Percentiles rank a stretch among this genome's conserved stretches.
These are phyloP conservation scores for Plasmodium vivax DNA, from an alignment of 169 alveolate species.

Conservation along the genomic window DNA sequence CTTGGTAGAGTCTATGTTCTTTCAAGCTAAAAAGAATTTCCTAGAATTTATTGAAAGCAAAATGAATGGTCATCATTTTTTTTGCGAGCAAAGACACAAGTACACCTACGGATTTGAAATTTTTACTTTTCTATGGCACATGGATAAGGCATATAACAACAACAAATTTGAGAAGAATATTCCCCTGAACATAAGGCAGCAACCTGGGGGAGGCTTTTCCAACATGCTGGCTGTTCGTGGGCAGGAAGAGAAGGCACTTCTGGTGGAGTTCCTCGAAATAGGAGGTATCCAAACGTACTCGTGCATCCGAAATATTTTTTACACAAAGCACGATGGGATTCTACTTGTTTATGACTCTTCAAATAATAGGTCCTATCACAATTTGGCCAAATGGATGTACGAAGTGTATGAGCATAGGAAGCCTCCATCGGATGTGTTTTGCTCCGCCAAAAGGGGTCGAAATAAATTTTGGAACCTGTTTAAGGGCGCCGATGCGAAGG, in stretches of 20 bases:
- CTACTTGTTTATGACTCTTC: slow-evolving; percentile 61
- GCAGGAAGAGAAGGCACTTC: neutral
- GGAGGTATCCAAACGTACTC: slow-evolving; percentile 70
- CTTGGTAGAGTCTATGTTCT: slow-evolving; percentile 42
- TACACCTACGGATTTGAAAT: slow-evolving; percentile 68
- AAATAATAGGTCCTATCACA: slow-evolving; percentile 66
- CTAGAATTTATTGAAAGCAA: slow-evolving; percentile 44
- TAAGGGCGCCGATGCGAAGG: neutral
- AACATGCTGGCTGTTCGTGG: neutral
- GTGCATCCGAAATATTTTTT: slow-evolving; percentile 59
- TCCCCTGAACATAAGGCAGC: slow-evolving; percentile 40
- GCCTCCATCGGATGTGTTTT: slow-evolving; percentile 57
- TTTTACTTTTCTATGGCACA: slow-evolving; percentile 51
- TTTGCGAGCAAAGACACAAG: slow-evolving; percentile 56
- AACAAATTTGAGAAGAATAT: slow-evolving; percentile 38
- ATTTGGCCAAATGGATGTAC: slow-evolving; percentile 58
- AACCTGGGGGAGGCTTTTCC: neutral
- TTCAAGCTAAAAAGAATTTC: slow-evolving; percentile 65
- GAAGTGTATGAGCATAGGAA: slow-evolving; percentile 45
- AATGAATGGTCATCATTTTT: slow-evolving; percentile 22
- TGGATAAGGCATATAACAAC: slow-evolving; percentile 38
- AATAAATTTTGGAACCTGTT: slow-evolving; percentile 45
- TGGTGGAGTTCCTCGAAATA: slow-evolving; percentile 65
- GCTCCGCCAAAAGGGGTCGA: slow-evolving; percentile 10
- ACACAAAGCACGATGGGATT: slow-evolving; percentile 64